phyloP scores from a whole-genome alignment of 768 basidiomycete genomes.

The Hericium erinaceus region DNA sequence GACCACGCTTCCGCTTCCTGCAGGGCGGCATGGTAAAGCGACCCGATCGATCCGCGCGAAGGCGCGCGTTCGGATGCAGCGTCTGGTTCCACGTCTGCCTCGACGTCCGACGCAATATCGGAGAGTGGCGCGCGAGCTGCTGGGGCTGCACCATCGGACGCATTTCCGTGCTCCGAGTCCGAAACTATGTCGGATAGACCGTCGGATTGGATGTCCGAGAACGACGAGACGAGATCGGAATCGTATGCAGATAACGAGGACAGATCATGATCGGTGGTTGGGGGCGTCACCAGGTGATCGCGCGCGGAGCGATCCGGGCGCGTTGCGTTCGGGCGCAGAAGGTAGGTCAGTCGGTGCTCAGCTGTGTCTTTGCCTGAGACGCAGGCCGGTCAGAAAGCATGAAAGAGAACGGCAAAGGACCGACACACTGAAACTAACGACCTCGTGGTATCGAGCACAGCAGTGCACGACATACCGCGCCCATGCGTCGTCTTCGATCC shows the following conservation, averaged over 20 bases:
- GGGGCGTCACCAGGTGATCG: conserved; percentile 55
- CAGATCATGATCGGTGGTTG: conserved; percentile 57
- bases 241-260: conserved; percentile 41
- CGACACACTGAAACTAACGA: conserved; percentile 73
- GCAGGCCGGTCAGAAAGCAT: too few relatives aligned
- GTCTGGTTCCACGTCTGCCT: conserved; percentile 17
- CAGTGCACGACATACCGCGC: conserved; percentile 78
- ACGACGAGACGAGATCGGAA: conserved; percentile 33
- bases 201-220: conserved; percentile 18
- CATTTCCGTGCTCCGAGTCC: conserved; percentile 7
- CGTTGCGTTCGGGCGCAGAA: conserved; percentile 68
- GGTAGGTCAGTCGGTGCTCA: conserved; percentile 61
- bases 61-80: neutral
- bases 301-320: conserved; percentile 42
- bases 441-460: conserved; percentile 66
- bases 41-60: conserved; percentile 1
- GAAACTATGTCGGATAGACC: conserved; percentile 16
- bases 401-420: too few relatives aligned
- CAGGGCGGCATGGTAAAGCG: conserved; percentile 9
- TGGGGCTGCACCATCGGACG: conserved; percentile 19
- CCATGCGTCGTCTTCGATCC: conserved; percentile 60
- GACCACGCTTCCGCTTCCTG: conserved; percentile 21
- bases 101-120: conserved; percentile 23
- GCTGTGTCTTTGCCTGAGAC: conserved; percentile 43
- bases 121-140: conserved; percentile 8